Base-by-base conservation (phyloP, 129 eudicot genomes). In the Centaurea solstitialis region DNA sequence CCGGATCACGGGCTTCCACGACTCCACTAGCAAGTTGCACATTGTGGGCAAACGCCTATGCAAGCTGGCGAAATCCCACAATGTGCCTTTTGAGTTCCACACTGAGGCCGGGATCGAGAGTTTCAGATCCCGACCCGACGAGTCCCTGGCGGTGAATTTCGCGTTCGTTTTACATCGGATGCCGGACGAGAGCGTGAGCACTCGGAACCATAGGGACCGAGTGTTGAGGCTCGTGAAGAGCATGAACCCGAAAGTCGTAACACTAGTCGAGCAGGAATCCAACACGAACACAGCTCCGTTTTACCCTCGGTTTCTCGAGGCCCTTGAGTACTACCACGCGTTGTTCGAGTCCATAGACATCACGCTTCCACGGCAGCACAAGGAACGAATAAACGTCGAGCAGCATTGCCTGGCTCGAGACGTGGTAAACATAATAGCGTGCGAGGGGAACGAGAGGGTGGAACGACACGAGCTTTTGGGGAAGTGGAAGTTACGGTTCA, bases 321-420 rank as follows among this genome's bases (percentile, higher is more conserved):
- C 94, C 5, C 68, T 93, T 68, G 97, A 93, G 75, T 93, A 93
- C 20, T 93, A 93, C 53, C 68, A 80, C 5, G 98, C 97, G 0
- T 91, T 93, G 98, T 93, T 93, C 21, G 97, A 93, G 76, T 93
- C 98, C 6, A 89, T 93, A 23, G 98, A 93, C 47, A 91, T 81
- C 57, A 87, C 94, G 0, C 89, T 93, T 37, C 85, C 94, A 0
- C 86, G 98, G 10, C 90, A 79, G 13, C 91, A 86, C 72, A 91
- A 89, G 80, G 89, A 93, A 81, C 75, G 98, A 59, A 93, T 93
- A 65, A 89, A 80, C 17, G 91, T 91, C 4, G 98, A 93, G 84
- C 94, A 91, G 72, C 91, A 93, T 30, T 89, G 98, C 45, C 45
- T 93, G 73, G 98, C 98, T 0, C 86, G 94, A 30, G 98, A 89